Conservation (phyloP, 2,329 filamentous ascomycete species). For the Fusarium anguioides region DNA sequence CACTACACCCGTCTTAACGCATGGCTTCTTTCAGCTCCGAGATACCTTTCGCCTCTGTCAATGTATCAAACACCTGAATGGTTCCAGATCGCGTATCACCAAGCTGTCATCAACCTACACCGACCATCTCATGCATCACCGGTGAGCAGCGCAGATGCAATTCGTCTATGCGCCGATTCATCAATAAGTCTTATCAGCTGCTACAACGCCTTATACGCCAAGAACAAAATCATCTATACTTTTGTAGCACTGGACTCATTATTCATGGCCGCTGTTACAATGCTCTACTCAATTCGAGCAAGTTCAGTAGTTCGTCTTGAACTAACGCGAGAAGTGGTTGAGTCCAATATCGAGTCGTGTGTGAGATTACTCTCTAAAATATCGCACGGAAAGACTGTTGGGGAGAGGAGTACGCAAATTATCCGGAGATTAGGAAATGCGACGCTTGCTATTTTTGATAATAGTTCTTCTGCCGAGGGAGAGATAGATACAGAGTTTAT, state of each 20-base stretch:
- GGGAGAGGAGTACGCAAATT: constrained; percentile 34
- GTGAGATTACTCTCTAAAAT: constrained; percentile 34
- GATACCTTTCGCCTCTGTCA: constrained; percentile 36
- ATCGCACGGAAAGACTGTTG: constrained; percentile 36
- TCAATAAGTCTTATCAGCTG: constrained; percentile 41
- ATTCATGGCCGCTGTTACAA: constrained; percentile 41
- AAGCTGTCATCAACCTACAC: constrained; percentile 40
- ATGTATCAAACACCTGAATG: constrained; percentile 43
- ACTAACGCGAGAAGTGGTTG: constrained; percentile 35
- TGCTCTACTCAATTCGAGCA: constrained; percentile 36
- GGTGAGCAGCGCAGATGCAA: constrained; percentile 38
- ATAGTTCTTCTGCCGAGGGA: constrained; percentile 18
- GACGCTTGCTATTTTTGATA: constrained; percentile 37
- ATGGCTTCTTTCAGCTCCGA: constrained; percentile 35
- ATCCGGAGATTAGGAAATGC: constrained; percentile 37
- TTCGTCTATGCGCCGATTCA: constrained; percentile 38
- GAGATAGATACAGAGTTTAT: constrained; percentile 42
- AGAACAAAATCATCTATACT: constrained; percentile 40
- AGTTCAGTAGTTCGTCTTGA: constrained; percentile 30
- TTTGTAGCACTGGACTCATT: constrained; percentile 35
- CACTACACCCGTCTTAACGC: constrained; percentile 38
- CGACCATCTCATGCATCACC: constrained; percentile 39
- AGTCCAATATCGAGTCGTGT: constrained; percentile 40
- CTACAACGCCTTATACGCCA: constrained; percentile 39
- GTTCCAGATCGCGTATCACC: constrained; percentile 43